A percentile compares a stretch with the other conserved stretches of the same genome.
phyloP scores from a whole-genome alignment of 2,329 filamentous ascomycete species.

The Alternaria tenuissima region DNA sequence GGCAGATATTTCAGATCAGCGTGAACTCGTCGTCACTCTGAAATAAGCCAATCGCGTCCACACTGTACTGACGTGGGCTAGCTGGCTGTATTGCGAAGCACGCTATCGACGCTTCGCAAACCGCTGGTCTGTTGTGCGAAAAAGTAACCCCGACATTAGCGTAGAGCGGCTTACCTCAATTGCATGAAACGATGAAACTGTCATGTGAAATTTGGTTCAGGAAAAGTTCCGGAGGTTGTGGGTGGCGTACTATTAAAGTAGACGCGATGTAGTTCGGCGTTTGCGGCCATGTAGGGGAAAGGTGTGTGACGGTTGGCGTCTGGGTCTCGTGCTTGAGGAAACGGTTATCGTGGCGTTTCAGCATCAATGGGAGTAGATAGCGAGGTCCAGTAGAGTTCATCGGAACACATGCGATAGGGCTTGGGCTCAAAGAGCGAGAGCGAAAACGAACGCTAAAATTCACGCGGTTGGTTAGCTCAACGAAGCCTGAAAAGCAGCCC shows the following conservation, averaged over 20 bases:
- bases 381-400: background rate
- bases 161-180: slow-evolving; percentile 2
- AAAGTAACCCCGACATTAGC: slow-evolving; percentile 5
- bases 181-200: background rate
- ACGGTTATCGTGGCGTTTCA: background rate
- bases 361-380: background rate
- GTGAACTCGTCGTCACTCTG: background rate
- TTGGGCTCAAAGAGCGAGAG: background rate
- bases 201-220: slow-evolving; percentile 3
- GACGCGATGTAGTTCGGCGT: background rate
- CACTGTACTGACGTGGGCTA: background rate
- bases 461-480: background rate
- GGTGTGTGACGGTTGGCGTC: background rate
- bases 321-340: background rate
- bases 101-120: slow-evolving; percentile 5
- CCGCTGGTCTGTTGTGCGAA: slow-evolving; percentile 7
- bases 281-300: background rate
- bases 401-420: background rate
- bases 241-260: slow-evolving; percentile 1
- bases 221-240: slow-evolving; percentile 9
- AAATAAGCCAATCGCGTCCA: background rate
- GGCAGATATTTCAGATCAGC: background rate
- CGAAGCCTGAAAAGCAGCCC: background rate
- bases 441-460: background rate
- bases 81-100: background rate